Conservation (phyloP, 2,329 filamentous ascomycete genomes). For the Paradendryphiella salina region DNA sequence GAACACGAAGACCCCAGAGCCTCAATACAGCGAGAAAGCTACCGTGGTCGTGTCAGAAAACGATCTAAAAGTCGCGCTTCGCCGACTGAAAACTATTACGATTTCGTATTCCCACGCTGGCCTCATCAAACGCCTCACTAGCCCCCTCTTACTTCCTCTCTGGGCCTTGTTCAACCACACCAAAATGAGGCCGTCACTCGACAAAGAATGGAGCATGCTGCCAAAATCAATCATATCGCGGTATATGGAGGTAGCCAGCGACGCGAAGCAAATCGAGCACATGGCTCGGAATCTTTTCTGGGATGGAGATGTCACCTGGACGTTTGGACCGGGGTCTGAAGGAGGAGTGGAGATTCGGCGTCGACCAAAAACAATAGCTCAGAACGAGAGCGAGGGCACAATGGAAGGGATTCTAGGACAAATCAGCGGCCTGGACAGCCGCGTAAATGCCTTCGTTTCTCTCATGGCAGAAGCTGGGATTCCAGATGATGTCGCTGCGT, state of each 20-base stretch:
- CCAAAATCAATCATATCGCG: conserved; percentile 36
- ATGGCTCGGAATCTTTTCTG: conserved; percentile 62
- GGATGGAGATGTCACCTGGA: conserved; percentile 59
- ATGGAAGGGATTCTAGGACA: conserved; percentile 64
- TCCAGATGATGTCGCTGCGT: conserved; percentile 59
- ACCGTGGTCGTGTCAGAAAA: conserved; percentile 53
- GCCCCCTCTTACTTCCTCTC: conserved; percentile 62
- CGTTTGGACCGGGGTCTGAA: conserved; percentile 53
- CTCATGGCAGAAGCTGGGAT: conserved; percentile 56
- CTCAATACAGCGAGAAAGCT: conserved; percentile 46
- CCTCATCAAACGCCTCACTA: conserved; percentile 63
- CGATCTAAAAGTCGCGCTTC: conserved; percentile 57
- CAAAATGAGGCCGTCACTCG: conserved; percentile 34
- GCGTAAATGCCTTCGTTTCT: conserved; percentile 29
- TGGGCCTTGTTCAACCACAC: conserved; percentile 65
- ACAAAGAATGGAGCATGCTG: conserved; percentile 33
- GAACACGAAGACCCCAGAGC: conserved; percentile 31
- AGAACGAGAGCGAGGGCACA: conserved; percentile 71
- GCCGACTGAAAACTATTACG: conserved; percentile 60
- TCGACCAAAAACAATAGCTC: conserved; percentile 79
- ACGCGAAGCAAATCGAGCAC: conserved; percentile 53
- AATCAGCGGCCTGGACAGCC: conserved; percentile 35
- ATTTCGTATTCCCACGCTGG: conserved; percentile 69
- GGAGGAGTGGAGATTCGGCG: conserved; percentile 58
- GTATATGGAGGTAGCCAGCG: conserved; percentile 61